phyloP scores from a whole-genome alignment of 2,329 filamentous ascomycete genomes.

The Alternaria viburni region DNA sequence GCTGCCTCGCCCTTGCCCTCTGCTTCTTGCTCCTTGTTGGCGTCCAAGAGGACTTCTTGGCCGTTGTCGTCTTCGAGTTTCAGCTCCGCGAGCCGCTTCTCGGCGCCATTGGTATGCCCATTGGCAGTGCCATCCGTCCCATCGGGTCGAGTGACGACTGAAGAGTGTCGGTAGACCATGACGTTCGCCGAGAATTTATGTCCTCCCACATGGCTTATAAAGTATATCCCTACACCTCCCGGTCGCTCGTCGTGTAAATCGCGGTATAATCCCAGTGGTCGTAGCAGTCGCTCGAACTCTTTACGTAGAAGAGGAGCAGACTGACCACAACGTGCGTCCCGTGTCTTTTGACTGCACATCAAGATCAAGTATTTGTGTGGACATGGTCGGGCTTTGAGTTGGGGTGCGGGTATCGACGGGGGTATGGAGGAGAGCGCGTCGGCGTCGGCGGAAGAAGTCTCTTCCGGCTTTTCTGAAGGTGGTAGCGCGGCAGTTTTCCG shows the following conservation, averaged over 20 bases:
- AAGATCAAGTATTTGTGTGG: slow-evolving; percentile 88
- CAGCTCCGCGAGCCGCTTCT: slow-evolving; percentile 45
- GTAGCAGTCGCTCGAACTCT: slow-evolving; percentile 88
- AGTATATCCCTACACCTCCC: slow-evolving; percentile 93
- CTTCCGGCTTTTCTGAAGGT: slow-evolving; percentile 17
- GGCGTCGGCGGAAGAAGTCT: slow-evolving; percentile 20
- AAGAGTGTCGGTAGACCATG: slow-evolving; percentile 78
- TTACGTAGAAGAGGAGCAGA: slow-evolving; percentile 86
- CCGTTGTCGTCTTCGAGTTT: slow-evolving; percentile 51
- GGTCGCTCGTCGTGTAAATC: slow-evolving; percentile 88
- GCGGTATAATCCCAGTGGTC: slow-evolving; percentile 81
- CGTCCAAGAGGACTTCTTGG: slow-evolving; percentile 39
- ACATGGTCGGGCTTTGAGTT: slow-evolving; percentile 67
- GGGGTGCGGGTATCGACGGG: slow-evolving; percentile 35
- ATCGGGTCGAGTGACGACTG: slow-evolving; percentile 25
- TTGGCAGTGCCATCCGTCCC: slow-evolving; percentile 19
- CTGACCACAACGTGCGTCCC: slow-evolving; percentile 93
- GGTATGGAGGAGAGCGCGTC: slow-evolving; percentile 25
- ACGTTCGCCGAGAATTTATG: slow-evolving; percentile 97
- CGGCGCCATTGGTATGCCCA: slow-evolving; percentile 30
- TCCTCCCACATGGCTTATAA: slow-evolving; percentile 93
- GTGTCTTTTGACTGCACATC: slow-evolving; percentile 92
- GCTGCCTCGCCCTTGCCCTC: slow-evolving; percentile 60
- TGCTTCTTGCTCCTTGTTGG: slow-evolving; percentile 47
- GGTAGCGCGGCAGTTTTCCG: slow-evolving; percentile 17